Base-by-base conservation (phyloP, 495 filamentous ascomycete species). In the Neurospora pannonica region DNA sequence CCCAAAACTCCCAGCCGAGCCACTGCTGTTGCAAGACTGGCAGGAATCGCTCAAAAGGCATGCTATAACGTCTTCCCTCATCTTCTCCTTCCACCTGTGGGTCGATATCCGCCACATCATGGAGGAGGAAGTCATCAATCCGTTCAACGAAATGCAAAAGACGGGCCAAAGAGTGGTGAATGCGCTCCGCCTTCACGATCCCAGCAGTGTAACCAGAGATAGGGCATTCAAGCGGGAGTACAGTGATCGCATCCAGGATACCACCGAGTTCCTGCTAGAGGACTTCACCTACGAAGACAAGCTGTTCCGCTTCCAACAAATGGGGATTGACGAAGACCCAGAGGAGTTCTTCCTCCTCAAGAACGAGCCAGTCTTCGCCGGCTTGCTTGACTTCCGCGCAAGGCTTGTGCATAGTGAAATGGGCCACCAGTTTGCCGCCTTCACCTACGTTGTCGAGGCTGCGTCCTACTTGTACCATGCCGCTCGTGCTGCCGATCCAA, bases 71-170 rank as follows among this genome's bases (percentile, higher is more conserved):
- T 74, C 75, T 9, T 69, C 73, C 19, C 73, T 76, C 10, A 42
- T 78, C 15, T 81, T 82, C 38, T 77, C 74, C 7, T 72, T 77
- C 13, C 78, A 81, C 24, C 70, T 81, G 15, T 78, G 73, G 70
- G 73, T 78, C 28, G 78, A 81, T 42, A 77, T 81, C 71, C 81
- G 79, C n/a, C 70, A 76, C 43, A 81, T 81, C 46, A 39, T 81
- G 21, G 81, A 81, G 19, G 71, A 74, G 3, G 72, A 78, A 10
- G 75, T 74, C 21, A 34, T 24, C n/a, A 38, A 75, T 17, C 71
- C 75, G 10, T 79, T 79, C 69, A 38, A 78, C 13, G 70, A 77
- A 34, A 71, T 79, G 3, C 78, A 78, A 37, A 4, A 34, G 10
- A 77, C 75, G 15, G 80, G 75, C 0, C 19, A 69, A 1, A 72